These are phyloP conservation scores for Tulasnella sp. DNA, from an alignment of 768 basidiomycete species.

Conservation along the genomic window DNA sequence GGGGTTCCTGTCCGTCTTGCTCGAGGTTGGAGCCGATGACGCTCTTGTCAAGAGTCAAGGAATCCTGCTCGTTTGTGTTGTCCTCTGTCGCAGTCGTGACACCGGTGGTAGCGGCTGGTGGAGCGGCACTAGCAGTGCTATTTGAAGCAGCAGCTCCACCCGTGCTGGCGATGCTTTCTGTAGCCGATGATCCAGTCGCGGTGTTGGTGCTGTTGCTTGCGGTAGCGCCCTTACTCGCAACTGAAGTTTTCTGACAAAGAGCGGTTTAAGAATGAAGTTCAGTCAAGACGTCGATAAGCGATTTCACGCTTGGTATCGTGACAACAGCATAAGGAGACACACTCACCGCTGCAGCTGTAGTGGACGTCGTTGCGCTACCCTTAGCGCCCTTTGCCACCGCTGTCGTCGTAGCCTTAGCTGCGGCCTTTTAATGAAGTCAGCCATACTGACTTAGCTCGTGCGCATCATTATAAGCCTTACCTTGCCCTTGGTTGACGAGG, in stretches of 20 bases:
- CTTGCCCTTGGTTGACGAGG: too few relatives aligned
- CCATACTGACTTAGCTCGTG: slow-evolving; percentile 16
- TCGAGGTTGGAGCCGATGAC: slow-evolving; percentile 42
- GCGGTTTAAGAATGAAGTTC: too few relatives aligned
- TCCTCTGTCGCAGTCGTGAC: slow-evolving; percentile 18
- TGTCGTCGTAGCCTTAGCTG: slow-evolving; percentile 13
- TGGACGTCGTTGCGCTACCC: neutral
- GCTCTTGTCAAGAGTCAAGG: slow-evolving; percentile 40
- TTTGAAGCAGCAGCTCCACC: too few relatives aligned
- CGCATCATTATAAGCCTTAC: slow-evolving; percentile 11
- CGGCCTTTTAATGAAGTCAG: slow-evolving; percentile 20
- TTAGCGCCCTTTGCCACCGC: slow-evolving; percentile 18
- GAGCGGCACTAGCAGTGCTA: neutral
- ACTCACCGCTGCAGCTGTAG: neutral
- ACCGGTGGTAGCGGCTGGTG: slow-evolving; percentile 5
- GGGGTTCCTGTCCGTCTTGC: slow-evolving; percentile 38
- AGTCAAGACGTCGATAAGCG: neutral
- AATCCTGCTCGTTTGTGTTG: slow-evolving; percentile 29
- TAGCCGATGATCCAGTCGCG: too few relatives aligned
- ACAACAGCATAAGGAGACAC: neutral
- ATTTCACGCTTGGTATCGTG: too few relatives aligned
- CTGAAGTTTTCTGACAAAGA: too few relatives aligned
- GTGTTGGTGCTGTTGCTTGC: too few relatives aligned
- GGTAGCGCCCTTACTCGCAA: too few relatives aligned
- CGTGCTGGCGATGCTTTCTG: too few relatives aligned